Conservation (phyloP, 1,139 yeast species). For the Suhomyces anneliseae region DNA sequence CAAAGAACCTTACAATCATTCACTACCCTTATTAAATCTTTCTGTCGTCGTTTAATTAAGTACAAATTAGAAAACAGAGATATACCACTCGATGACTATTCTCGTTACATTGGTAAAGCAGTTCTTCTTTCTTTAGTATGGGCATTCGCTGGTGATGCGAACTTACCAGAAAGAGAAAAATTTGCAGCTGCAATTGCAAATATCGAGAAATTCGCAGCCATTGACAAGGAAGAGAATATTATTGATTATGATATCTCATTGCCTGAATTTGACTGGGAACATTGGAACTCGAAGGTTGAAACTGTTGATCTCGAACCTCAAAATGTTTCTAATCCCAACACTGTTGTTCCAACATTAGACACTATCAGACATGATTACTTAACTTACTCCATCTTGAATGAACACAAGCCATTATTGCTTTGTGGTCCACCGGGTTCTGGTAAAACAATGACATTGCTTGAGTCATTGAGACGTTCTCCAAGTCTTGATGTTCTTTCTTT, state of each 20-base stretch:
- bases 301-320: slow-evolving; percentile 58
- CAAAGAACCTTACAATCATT: slow-evolving; percentile 43
- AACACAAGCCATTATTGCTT: slow-evolving; percentile 62
- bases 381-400: slow-evolving; percentile 56
- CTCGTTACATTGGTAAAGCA: slow-evolving; percentile 37
- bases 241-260: slow-evolving; percentile 50
- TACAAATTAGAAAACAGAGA: slow-evolving; percentile 14
- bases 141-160: slow-evolving; percentile 70
- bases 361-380: slow-evolving; percentile 68
- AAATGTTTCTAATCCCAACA: slow-evolving; percentile 59
- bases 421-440: slow-evolving; percentile 99
- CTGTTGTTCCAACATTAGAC: slow-evolving; percentile 78
- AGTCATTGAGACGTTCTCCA: slow-evolving; percentile 61
- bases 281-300: slow-evolving; percentile 48
- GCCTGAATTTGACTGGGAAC: slow-evolving; percentile 52
- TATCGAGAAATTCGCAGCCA: slow-evolving; percentile 17
- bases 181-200: slow-evolving; percentile 37
- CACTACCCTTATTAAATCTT: slow-evolving; percentile 27
- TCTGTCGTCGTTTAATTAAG: slow-evolving; percentile 19
- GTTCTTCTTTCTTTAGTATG: slow-evolving; percentile 53
- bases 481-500: slow-evolving; percentile 63
- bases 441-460: slow-evolving; percentile 85
- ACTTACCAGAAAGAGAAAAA: slow-evolving; percentile 34
- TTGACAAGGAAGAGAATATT: slow-evolving; percentile 12
- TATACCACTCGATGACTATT: slow-evolving; percentile 20